Conservation (phyloP, 140 eudicot species). For the Flaveria floridana region DNA sequence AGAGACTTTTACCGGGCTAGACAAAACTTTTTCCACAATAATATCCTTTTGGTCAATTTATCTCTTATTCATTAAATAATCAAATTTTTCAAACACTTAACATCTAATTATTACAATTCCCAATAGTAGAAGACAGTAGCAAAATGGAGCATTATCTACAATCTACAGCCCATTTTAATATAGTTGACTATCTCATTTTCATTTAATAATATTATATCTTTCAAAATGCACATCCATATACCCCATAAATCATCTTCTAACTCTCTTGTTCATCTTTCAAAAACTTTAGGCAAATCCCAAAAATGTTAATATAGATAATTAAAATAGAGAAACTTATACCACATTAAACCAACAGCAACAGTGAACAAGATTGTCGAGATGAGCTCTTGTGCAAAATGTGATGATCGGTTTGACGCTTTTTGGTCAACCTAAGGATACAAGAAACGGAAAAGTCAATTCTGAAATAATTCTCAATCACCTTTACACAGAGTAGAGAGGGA, state of each 20-base stretch:
- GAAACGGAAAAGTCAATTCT: conserved; percentile 10
- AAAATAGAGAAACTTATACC: conserved; percentile 47
- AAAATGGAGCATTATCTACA: not conserved
- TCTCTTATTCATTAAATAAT: not conserved
- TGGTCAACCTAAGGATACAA: conserved; percentile 57
- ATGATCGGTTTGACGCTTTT: conserved; percentile 58
- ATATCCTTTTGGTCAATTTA: not conserved
- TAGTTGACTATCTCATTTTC: not conserved
- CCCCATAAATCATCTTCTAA: not conserved
- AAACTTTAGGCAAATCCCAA: not conserved
- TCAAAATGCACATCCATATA: not conserved
- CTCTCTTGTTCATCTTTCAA: not conserved
- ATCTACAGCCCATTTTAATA: not conserved
- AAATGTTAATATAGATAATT: not conserved
- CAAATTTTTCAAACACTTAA: not conserved
- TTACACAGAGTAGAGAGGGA: not conserved
- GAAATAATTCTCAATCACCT: conserved; percentile 8
- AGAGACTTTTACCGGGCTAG: not conserved
- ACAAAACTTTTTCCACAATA: not conserved
- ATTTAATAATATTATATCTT: not conserved
- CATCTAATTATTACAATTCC: not conserved
- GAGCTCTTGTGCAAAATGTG: conserved; percentile 78
- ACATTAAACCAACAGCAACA: conserved; percentile 68
- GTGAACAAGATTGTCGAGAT: conserved; percentile 81
- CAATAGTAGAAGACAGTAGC: not conserved